These are phyloP conservation scores for Magnaporthales sp. DNA, from an alignment of 2,329 filamentous ascomycete species.

Conservation along the genomic window DNA sequence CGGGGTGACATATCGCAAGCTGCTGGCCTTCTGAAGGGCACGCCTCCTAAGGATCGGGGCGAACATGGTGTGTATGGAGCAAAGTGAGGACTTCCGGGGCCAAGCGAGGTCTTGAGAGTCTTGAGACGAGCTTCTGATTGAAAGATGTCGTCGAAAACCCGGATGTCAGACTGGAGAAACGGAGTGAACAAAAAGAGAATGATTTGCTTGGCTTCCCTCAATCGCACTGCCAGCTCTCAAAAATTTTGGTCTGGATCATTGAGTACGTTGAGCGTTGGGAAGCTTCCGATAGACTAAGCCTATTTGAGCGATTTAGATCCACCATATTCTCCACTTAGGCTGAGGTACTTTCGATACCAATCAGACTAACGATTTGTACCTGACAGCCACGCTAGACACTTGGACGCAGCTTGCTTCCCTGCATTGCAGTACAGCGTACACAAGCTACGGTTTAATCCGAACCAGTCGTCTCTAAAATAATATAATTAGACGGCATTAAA, in stretches of 20 bases:
- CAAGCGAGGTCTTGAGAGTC: not conserved
- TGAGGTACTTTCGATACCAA: not conserved
- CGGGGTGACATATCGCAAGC: slow-evolving; percentile 39
- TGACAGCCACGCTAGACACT: not conserved
- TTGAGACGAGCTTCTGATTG: not conserved
- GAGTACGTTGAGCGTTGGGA: slow-evolving; percentile 1
- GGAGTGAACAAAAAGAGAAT: not conserved
- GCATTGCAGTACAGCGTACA: not conserved
- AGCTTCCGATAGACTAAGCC: not conserved
- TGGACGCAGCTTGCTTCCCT: not conserved
- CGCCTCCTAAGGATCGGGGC: slow-evolving; percentile 56
- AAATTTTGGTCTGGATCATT: slow-evolving; percentile 2
- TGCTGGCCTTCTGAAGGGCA: slow-evolving; percentile 41
- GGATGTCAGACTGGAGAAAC: slow-evolving; percentile 8
- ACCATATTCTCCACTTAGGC: not conserved
- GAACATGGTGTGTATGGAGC: slow-evolving; percentile 40
- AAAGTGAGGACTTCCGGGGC: slow-evolving; percentile 1
- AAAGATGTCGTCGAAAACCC: slow-evolving; percentile 5
- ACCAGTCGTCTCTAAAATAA: not conserved
- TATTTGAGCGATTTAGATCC: not conserved
- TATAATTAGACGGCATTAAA: not conserved
- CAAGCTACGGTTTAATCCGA: not conserved
- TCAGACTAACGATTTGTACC: not conserved
- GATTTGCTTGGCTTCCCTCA: not conserved
- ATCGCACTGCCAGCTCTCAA: slow-evolving; percentile 4